Base-by-base conservation (phyloP, 805 yeast genomes). In the Lipomyces yamanashiensis region DNA sequence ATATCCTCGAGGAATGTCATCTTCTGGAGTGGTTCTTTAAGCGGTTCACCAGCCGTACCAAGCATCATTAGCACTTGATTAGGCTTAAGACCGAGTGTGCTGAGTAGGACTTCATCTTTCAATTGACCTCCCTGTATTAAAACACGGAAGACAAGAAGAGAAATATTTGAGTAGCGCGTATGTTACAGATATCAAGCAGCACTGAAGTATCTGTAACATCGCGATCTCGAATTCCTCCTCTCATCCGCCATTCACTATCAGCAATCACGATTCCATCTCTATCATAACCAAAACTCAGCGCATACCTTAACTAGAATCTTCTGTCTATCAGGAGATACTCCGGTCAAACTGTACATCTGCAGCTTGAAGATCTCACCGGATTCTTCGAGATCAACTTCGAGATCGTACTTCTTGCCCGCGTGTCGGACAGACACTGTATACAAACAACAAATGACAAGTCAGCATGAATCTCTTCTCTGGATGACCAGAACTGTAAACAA, bases 261-360 rank as follows among this genome's bases (percentile, higher is more conserved):
- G 44, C 34, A 28, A 17, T 21, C 28, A 28, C 28, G 28, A 28
- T 28, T 28, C 28, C 28, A 55, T 23, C n/a, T 21, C 21, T 15
- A 45, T 10, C 17, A 36, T 1, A 49, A 49, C 7, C 23, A 21
- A 15, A n/a, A 21, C 54, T 5, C 52, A n/a, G n/a, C n/a, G n/a
- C n/a, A n/a, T n/a, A 67, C 71, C 78, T 90, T 92, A 58, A 91
- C 84, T 73, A 95, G 82, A 65, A 92, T 87, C 78, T 93, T 93
- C 78, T 95, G 99, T 70, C 97, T 87, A 59, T 85, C 88, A 1
- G 86, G 84, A n/a, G 97, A 96, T 60, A 95, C 90, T 63, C 85
- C 85, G 1, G 98, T 93, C 62, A 85, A 74, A 23, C 85, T 84
- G 69, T 83, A 86, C 60, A 95, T 86, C 75, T 87, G 86, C 53